Evolutionary conservation across 148 eudicot genomes (phyloP).

Genomic region (Euryodendron excelsum): DNA sequence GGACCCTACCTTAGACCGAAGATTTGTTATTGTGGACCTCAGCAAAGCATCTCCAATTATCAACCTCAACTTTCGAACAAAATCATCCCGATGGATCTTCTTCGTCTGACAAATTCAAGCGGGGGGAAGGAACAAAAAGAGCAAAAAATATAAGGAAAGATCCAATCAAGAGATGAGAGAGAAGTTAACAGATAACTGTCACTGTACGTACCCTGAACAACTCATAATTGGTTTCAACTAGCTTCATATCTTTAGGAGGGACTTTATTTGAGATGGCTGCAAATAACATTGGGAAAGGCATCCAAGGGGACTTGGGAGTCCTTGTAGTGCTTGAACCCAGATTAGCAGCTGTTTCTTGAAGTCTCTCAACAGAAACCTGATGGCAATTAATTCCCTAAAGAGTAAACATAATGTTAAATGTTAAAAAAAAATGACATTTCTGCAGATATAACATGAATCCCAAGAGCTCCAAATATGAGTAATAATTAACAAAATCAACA

Average conservation of each 20-base stretch:
- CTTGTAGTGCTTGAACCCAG: conserved; percentile 32
- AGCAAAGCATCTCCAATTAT: conserved; percentile 36
- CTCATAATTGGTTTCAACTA: conserved; percentile 45
- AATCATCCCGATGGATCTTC: conserved; percentile 31
- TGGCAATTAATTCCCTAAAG: not conserved
- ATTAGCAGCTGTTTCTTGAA: conserved; percentile 37
- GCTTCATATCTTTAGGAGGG: conserved; percentile 47
- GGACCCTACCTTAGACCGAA: conserved; percentile 30
- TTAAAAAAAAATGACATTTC: not conserved
- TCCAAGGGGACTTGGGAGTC: conserved; percentile 76
- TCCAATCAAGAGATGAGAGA: not conserved
- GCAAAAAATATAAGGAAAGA: not conserved
- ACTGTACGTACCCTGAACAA: conserved; percentile 48
- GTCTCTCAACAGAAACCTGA: conserved; percentile 21
- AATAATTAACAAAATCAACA: not conserved
- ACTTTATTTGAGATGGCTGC: conserved; percentile 57
- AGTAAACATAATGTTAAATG: not conserved
- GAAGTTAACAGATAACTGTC: not conserved
- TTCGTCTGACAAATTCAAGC: conserved; percentile 18
- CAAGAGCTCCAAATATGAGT: not conserved
- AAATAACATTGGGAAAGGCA: conserved; percentile 73
- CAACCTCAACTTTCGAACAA: conserved; percentile 33
- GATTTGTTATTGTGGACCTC: conserved; percentile 33
- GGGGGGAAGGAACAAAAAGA: not conserved
- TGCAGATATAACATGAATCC: not conserved